Evolutionary conservation across 2,329 filamentous ascomycete genomes (phyloP), one percentile per base, ranked within the genome.

Genomic region (Tolypocladium sp.): DNA sequence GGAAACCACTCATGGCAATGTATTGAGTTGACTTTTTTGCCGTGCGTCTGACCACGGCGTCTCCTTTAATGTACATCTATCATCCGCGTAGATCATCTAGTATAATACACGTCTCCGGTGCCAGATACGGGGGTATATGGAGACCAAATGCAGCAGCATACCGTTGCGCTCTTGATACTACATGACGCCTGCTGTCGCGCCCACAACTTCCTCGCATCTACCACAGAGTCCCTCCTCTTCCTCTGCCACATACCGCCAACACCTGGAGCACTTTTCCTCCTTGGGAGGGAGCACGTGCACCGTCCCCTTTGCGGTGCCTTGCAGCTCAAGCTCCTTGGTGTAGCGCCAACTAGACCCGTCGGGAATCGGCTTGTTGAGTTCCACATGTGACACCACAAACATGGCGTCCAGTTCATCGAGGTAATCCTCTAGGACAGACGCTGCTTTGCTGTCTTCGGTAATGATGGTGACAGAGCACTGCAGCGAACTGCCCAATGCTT

Each of bases 161-260:
- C 15, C 46, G 10, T 17, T n/a, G 15, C 17, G 27, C 20, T 52
- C 49, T 35, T 52, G 9, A 22, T 35, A 13, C 13, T 52, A 52
- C 49, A n/a, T 4, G 49, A 8, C 49, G 49, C 30, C 20, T 3
- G 17, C 27, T 56, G 27, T 30, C 52, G 60, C 60, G 44, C 63
- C 59, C 42, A 93, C 81, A 41, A 88, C 83, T 15, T 84, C 81
- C 37, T 87, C 84, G 71, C 93, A 97, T 68, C 91, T 79, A 55
- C 73, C 74, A 72, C 93, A 97, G 22, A 96, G 75, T 44, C 76
- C 72, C 22, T 89, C 84, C 65, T 87, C 80, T 55, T 74, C 74
- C n/a, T 82, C 77, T n/a, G 89, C 86, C 30, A 89, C 80, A 71
- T 91, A 96, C 62, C 89, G 84, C 94, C 94, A 99, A 75, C 94